phyloP scores from a whole-genome alignment of 176 grass and related monocot genomes.

The Chloris gayana region DNA sequence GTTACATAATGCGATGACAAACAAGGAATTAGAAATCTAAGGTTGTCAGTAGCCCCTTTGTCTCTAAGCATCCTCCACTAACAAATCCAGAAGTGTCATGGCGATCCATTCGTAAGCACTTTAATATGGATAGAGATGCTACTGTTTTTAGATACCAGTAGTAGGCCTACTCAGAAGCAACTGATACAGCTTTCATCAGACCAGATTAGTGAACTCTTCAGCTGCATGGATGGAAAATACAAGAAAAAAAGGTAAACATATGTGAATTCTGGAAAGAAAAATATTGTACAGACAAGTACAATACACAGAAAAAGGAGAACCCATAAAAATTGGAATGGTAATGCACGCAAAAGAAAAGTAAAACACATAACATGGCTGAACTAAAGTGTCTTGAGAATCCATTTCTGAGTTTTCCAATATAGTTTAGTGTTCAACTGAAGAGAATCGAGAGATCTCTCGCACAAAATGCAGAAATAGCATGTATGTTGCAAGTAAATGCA shows the following conservation, averaged over 20 bases:
- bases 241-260: constrained; percentile 14
- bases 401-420: too few species aligned
- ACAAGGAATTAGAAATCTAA: constrained; percentile 37
- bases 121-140: not conserved
- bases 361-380: not conserved
- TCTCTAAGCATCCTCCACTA: constrained; percentile 69
- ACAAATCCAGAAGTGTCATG: constrained; percentile 84
- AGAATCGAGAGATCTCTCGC: too few species aligned
- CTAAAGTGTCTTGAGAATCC: not conserved
- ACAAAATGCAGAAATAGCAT: not conserved
- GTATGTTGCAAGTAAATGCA: not conserved
- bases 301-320: not conserved
- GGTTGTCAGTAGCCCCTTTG: constrained; percentile 20
- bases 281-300: not conserved
- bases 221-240: constrained; percentile 35
- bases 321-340: not conserved
- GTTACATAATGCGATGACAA: constrained; percentile 32
- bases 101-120: constrained; percentile 54
- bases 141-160: constrained; percentile 12
- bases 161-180: constrained; percentile 16
- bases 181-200: not conserved
- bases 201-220: not conserved
- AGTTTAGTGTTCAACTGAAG: too few species aligned
- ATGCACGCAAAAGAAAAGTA: not conserved
- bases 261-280: not conserved